Percentiles rank a stretch among this genome's conserved stretches.
These are phyloP conservation scores for Tilletia walkeri DNA, from an alignment of 1,284 basidiomycete genomes.

Conservation along the genomic window DNA sequence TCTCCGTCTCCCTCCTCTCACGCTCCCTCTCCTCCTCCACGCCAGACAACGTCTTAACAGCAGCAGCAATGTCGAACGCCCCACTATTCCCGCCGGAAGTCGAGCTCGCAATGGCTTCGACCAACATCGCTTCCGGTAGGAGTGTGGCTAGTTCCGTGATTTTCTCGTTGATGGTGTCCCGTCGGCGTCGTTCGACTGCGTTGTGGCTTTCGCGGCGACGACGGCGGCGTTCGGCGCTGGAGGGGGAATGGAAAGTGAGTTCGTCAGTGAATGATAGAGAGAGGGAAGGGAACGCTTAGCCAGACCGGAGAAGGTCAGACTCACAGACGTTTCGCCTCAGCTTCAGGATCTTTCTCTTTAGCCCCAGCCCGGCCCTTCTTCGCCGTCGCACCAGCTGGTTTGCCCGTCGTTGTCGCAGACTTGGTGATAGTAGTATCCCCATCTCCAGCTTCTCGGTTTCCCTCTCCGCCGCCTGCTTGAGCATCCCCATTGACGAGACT, in stretches of 20 bases:
- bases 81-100: constrained; percentile 45
- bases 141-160: constrained; percentile 82
- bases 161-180: constrained; percentile 92
- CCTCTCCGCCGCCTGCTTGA: no score
- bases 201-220: constrained; percentile 81
- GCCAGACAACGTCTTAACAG: constrained; percentile 28
- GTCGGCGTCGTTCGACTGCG: constrained; percentile 77
- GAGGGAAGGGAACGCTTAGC: background rate
- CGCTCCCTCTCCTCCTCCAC: background rate
- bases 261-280: background rate
- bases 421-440: no score
- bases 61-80: constrained; percentile 35
- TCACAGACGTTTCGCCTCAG: constrained; percentile 32
- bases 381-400: background rate
- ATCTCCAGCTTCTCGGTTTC: no score
- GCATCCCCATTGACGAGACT: background rate
- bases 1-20: background rate
- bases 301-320: background rate
- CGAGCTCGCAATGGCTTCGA: constrained; percentile 48
- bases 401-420: no score
- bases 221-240: constrained; percentile 67
- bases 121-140: constrained; percentile 67
- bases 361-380: background rate
- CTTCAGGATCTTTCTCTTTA: constrained; percentile 22
- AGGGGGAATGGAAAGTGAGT: background rate